Evolutionary conservation across 2,329 filamentous ascomycete species (phyloP).

Genomic region (Aspergillus fumigatiaffinis): DNA sequence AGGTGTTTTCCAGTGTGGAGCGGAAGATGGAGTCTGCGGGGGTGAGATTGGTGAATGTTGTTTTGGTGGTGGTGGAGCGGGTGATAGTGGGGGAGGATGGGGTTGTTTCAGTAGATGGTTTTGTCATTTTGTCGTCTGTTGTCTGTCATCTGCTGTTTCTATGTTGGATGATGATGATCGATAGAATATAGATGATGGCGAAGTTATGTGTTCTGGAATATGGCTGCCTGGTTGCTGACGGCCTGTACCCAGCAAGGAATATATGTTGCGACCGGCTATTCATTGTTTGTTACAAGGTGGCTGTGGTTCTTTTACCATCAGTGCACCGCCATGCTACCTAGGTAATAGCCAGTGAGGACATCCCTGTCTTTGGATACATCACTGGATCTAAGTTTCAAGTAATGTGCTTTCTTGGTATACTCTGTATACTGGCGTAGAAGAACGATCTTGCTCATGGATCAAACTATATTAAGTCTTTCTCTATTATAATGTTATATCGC

Average conservation of each 20-base stretch:
- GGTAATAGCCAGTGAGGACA: neutral
- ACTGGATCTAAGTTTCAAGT: no score
- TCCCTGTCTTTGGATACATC: neutral
- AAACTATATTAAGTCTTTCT: no score
- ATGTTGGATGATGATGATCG: neutral
- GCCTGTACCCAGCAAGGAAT: neutral
- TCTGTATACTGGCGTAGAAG: no score
- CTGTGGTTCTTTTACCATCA: neutral
- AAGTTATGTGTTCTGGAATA: neutral
- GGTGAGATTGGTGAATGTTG: slow-evolving; percentile 11
- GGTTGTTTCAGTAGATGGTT: neutral
- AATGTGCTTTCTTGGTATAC: no score
- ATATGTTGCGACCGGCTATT: neutral
- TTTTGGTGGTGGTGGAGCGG: slow-evolving; percentile 8
- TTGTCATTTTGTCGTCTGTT: neutral
- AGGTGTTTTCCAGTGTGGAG: slow-evolving; percentile 4
- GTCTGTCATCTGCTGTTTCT: no score
- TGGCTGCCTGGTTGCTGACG: neutral
- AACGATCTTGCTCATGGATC: no score
- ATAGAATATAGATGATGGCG: neutral
- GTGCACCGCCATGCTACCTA: neutral
- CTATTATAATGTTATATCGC: no score
- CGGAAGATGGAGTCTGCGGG: slow-evolving; percentile 8
- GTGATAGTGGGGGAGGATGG: neutral
- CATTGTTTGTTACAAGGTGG: neutral